phyloP scores from a whole-genome alignment of 805 yeast genomes.

The Teunomyces lycoperdinae region DNA sequence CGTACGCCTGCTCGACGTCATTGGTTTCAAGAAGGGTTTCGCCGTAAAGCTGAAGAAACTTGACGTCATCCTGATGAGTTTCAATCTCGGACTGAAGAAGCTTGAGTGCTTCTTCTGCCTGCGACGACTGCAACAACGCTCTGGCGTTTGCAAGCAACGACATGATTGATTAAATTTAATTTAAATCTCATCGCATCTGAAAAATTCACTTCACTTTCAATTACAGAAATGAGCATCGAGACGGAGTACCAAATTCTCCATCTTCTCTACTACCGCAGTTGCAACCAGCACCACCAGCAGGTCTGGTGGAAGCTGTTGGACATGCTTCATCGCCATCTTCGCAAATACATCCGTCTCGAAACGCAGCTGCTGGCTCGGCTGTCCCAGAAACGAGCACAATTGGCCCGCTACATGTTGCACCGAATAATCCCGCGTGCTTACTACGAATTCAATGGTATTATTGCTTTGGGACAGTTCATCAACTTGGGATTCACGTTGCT shows the following conservation, averaged over 20 bases:
- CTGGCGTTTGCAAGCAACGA: slow-evolving; percentile 35
- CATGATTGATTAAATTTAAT: neutral
- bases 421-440: slow-evolving; percentile 42
- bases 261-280: slow-evolving; percentile 65
- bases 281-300: slow-evolving; percentile 71
- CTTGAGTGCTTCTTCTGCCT: slow-evolving; percentile 54
- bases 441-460: slow-evolving; percentile 60
- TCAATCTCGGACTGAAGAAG: slow-evolving; percentile 39
- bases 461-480: slow-evolving; percentile 75
- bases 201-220: neutral
- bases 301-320: slow-evolving; percentile 76
- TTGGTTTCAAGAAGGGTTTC: slow-evolving; percentile 80
- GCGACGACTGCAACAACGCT: slow-evolving; percentile 43
- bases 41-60: slow-evolving; percentile 60
- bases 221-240: neutral
- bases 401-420: neutral
- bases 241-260: slow-evolving; percentile 60
- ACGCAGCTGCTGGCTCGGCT: neutral
- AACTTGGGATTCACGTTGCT: slow-evolving; percentile 68
- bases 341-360: neutral
- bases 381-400: neutral
- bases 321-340: slow-evolving; percentile 52
- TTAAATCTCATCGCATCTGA: neutral
- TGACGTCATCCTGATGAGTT: slow-evolving; percentile 33
- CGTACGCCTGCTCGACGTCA: slow-evolving; percentile 74